phyloP scores from a whole-genome alignment of 73 alveolate genomes.

The Tetrahymena borealis region DNA sequence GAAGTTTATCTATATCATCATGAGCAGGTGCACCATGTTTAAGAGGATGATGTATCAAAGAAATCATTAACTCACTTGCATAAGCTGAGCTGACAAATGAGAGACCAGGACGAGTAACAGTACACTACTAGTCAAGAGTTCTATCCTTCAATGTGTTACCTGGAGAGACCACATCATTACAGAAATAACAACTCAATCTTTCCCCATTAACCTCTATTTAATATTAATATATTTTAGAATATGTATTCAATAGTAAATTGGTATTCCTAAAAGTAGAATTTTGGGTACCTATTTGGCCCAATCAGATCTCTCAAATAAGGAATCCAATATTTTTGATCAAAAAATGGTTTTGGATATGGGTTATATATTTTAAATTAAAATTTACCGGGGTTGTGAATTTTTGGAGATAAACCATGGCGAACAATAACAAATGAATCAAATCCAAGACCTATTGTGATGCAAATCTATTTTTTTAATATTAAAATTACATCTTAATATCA shows the following conservation, averaged over 20 bases:
- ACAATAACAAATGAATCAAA: conserved; percentile 92
- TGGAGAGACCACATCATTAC: conserved; percentile 97
- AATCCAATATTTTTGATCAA: too few relatives aligned
- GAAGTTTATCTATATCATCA: conserved; percentile 7
- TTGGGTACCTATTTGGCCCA: too few relatives aligned
- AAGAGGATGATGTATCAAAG: conserved; percentile 78
- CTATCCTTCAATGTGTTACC: conserved; percentile 90
- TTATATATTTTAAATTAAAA: background rate
- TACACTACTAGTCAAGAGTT: conserved; percentile 95
- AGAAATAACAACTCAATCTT: conserved; percentile 95
- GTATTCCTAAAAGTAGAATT: too few relatives aligned
- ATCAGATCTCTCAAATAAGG: too few relatives aligned
- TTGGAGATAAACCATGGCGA: conserved; percentile 82
- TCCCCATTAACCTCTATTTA: conserved; percentile 60
- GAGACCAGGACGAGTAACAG: conserved; percentile 96
- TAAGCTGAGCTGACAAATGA: conserved; percentile 83
- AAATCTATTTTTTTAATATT: conserved; percentile 15
- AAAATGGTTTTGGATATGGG: too few relatives aligned
- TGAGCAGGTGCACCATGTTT: conserved; percentile 73
- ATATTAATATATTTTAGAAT: background rate
- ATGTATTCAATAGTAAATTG: too few relatives aligned
- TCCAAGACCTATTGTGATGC: conserved; percentile 95
- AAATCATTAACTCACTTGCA: conserved; percentile 83
- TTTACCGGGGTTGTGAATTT: conserved; percentile 38
- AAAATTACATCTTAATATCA: too few relatives aligned